Conservation (phyloP, 108 stramenopile genomes). For the Nitzschia inconspicua region DNA sequence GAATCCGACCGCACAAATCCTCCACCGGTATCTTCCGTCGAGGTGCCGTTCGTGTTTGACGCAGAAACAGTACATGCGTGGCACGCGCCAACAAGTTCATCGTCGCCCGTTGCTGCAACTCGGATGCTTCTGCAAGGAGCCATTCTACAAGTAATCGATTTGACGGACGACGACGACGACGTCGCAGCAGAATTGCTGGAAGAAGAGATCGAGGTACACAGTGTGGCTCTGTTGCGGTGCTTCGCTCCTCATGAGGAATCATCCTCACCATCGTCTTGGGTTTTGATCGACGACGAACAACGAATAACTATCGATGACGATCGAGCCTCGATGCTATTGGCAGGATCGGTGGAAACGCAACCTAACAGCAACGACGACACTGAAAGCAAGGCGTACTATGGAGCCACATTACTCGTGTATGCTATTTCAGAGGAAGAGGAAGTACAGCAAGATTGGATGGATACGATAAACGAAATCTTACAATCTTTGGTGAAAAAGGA, state of each 20-base stretch:
- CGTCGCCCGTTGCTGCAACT: too few relatives aligned
- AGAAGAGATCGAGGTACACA: conserved; percentile 34
- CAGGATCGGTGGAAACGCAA: conserved; percentile 7
- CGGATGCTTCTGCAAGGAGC: conserved; percentile 35
- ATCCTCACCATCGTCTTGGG: conserved; percentile 11
- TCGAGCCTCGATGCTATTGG: conserved; percentile 12
- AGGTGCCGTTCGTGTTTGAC: conserved; percentile 37
- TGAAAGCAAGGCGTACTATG: neutral
- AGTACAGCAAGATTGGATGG: neutral
- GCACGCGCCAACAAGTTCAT: too few relatives aligned
- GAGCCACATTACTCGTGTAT: conserved; percentile 8
- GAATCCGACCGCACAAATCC: neutral
- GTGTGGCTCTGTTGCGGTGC: conserved; percentile 18
- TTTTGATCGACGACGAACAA: conserved; percentile 36
- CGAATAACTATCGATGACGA: conserved; percentile 1
- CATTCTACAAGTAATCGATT: conserved; percentile 34
- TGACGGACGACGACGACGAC: neutral
- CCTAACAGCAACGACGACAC: neutral
- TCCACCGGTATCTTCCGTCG: neutral
- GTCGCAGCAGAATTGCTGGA: too few relatives aligned
- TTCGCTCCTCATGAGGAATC: neutral
- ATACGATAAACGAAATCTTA: neutral
- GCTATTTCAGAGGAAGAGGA: neutral
- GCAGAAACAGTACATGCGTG: too few relatives aligned
- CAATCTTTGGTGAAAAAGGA: neutral